These are phyloP conservation scores for Chaetomium cochliodes DNA, from an alignment of 495 filamentous ascomycete genomes.

Conservation along the genomic window DNA sequence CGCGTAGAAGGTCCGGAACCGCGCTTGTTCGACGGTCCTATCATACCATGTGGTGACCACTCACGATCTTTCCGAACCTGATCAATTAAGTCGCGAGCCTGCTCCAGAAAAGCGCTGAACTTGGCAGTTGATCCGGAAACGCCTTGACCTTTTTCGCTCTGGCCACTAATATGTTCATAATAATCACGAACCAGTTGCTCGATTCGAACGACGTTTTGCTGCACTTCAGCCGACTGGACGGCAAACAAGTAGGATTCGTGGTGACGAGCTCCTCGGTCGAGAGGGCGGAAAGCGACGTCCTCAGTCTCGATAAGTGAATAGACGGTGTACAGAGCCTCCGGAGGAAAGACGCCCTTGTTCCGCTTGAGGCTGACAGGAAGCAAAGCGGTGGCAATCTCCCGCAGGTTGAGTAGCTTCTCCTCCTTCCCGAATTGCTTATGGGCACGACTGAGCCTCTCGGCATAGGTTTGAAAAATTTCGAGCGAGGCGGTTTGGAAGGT, in stretches of 20 bases:
- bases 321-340: conserved; percentile 63
- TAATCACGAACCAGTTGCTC: conserved; percentile 39
- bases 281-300: conserved; percentile 51
- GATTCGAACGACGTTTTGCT: conserved; percentile 27
- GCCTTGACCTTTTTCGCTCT: neutral
- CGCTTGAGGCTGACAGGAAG: conserved; percentile 49
- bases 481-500: conserved; percentile 52
- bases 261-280: conserved; percentile 34
- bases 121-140: neutral
- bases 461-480: conserved; percentile 52
- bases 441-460: conserved; percentile 51
- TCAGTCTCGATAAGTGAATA: conserved; percentile 60
- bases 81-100: conserved; percentile 64
- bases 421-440: conserved; percentile 49
- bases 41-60: conserved; percentile 57
- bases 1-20: conserved; percentile 11
- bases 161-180: conserved; percentile 23
- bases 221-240: conserved; percentile 37
- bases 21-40: conserved; percentile 43
- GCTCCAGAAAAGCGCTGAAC: conserved; percentile 56
- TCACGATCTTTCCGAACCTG: conserved; percentile 62
- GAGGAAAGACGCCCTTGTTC: conserved; percentile 47
- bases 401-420: conserved; percentile 57
- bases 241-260: conserved; percentile 42
- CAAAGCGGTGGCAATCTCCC: conserved; percentile 59